Evolutionary conservation across 768 basidiomycete genomes (phyloP), one percentile per base, ranked within the genome.

Genomic region (Rickenella mellea): DNA sequence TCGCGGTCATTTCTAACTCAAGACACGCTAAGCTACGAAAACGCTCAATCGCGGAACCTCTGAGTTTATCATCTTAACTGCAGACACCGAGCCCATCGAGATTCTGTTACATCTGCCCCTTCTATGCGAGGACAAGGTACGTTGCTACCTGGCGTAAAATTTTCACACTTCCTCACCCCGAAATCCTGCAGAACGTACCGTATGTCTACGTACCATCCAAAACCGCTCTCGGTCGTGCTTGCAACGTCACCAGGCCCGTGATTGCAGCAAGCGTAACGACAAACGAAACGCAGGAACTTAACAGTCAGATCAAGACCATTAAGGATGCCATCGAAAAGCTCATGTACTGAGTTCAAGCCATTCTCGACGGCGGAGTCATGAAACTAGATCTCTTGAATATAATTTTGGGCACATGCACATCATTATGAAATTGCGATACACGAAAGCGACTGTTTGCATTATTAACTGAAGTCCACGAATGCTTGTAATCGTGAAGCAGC

Each of bases 251-350:
- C 25, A 70, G 96, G 44, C 86, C 92, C 21, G 94, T 98, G 53
- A 98, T 99, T 46, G 78, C 94, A 48, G 90, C 87, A 24, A 92
- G 88, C 54, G 82, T 98, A 48, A 97, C 90, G n/a, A 96, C 91
- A 45, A 93, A 90, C 51, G 93, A 98, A 63, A 83, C 86, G 32
- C 80, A 80, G 60, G 92, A 98, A 63, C 71, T 98, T 26, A 75
- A 77, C 43, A 83, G 83, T 59, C 92, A 96, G 67, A 94, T 98
- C 53, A 71, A 73, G 52, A 81, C 78, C 42, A 71, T 94, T 63
- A 98, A 96, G 71, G 69, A 72, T 37, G 76, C 74, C 17, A 85
- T 89, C 48, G 87, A 90, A 61, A 86, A 78, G 62, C 60, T 80
- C 44, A 68, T 68, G 60, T 65, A 62, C 52, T 76, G n/a, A n/a